Evolutionary conservation across 805 yeast species (phyloP), one percentile per base, ranked within the genome.

Genomic region (Sugiyamaella qingdaonensis): DNA sequence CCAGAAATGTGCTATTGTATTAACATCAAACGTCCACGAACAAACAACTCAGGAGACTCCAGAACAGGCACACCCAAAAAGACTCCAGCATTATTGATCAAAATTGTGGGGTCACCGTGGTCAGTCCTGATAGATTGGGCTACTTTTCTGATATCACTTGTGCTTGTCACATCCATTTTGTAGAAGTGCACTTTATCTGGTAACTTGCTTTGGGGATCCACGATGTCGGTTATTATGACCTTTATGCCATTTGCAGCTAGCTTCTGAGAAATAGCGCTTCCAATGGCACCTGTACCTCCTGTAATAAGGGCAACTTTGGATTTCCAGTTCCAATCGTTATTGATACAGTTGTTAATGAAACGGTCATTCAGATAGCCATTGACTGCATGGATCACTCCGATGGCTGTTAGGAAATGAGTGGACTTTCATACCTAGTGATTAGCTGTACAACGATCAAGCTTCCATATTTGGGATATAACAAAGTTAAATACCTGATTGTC

Each of bases 11-110:
- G 90, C 78, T 14, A 84, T 59, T 46, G 84, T 70, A 57, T 88
- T 86, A n/a, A 85, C 80, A 35, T 77, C 73, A 35, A 86, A 71
- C 4, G 81, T 76, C 41, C 68, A 54, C 84, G 83, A 53, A 87
- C 79, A 47, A 81, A 84, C 1, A 72, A 76, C 56, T 75, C 77
- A 3, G 76, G 62, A 51, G 81, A 67, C n/a, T 81, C 81, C 21
- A 81, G 54, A 10, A 87, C 62, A 1, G 79, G 64, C 55, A 78
- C 77, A 0, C 88, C 88, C 4, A 72, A 69, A 13, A 84, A 75
- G 14, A 85, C 77, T 0, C 87, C 95, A 1, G 94, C 95, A 65
- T 87, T 87, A 65, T 87, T 87, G 48, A 87, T 76, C n/a, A 87
- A 68, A 2, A 86, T 71, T 0, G 86, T 76, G 0, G 85, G 81